Conservation (phyloP, 2,329 filamentous ascomycete genomes). For the Aureobasidium sp. region DNA sequence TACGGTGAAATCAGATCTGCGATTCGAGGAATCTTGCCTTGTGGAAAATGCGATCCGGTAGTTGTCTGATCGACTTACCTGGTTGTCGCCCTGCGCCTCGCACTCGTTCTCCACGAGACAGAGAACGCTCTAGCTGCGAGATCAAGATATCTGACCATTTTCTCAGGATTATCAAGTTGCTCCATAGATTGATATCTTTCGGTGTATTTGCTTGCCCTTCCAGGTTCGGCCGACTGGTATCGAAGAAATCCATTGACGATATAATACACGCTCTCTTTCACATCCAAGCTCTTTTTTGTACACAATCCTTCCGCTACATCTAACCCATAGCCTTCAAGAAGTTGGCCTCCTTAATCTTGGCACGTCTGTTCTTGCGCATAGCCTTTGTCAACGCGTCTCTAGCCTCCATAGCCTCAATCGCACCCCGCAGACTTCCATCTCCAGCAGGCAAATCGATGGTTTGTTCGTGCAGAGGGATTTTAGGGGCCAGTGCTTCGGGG, state of each 20-base stretch:
- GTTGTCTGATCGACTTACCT: too few species aligned
- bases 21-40: too few species aligned
- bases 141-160: too few species aligned
- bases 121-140: too few species aligned
- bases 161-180: too few species aligned
- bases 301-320: background rate
- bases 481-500: constrained; percentile 52
- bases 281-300: background rate
- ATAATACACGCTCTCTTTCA: background rate
- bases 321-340: constrained; percentile 71
- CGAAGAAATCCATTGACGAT: background rate
- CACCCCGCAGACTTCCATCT: constrained; percentile 42
- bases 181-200: too few species aligned
- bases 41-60: too few species aligned
- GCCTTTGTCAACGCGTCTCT: constrained; percentile 60
- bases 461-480: constrained; percentile 71
- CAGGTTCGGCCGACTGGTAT: background rate
- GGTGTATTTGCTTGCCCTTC: too few species aligned
- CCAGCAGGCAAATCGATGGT: constrained; percentile 62
- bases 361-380: constrained; percentile 68
- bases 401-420: constrained; percentile 41
- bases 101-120: too few species aligned
- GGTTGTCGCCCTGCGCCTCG: too few species aligned
- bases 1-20: too few species aligned
- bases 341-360: constrained; percentile 75